Conservation (phyloP, 2,329 filamentous ascomycete species). For the Neofusicoccum cordaticola region DNA sequence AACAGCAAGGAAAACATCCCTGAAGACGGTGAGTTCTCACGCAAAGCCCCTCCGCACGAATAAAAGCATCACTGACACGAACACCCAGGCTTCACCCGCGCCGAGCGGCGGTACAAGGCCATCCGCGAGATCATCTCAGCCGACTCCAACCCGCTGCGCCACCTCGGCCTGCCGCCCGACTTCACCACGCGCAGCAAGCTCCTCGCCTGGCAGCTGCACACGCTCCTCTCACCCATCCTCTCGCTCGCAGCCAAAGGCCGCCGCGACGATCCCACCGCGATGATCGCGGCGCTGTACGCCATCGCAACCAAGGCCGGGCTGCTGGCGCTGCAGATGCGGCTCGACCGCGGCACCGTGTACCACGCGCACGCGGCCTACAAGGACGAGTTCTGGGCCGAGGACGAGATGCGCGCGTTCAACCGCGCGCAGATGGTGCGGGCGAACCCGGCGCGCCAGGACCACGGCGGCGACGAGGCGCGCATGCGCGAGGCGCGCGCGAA, state of each 20-base stretch:
- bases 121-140: background rate
- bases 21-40: conserved; percentile 3
- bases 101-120: background rate
- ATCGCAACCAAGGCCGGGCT: background rate
- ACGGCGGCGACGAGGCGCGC: background rate
- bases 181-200: background rate
- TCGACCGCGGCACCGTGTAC: conserved; percentile 3
- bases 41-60: background rate
- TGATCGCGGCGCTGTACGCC: background rate
- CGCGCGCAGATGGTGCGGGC: background rate
- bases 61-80: background rate
- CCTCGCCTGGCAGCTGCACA: conserved; percentile 9
- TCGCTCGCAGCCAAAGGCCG: background rate
- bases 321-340: conserved; percentile 4
- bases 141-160: background rate
- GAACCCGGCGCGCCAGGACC: background rate
- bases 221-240: background rate
- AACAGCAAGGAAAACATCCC: background rate
- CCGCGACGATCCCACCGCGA: no score
- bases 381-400: background rate
- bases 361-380: background rate
- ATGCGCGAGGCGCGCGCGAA: background rate
- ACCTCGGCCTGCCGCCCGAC: background rate
- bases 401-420: conserved; percentile 1
- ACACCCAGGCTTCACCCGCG: conserved; percentile 3